Evolutionary conservation across 2,329 filamentous ascomycete genomes (phyloP).

Genomic region (Pseudopithomyces chartarum): DNA sequence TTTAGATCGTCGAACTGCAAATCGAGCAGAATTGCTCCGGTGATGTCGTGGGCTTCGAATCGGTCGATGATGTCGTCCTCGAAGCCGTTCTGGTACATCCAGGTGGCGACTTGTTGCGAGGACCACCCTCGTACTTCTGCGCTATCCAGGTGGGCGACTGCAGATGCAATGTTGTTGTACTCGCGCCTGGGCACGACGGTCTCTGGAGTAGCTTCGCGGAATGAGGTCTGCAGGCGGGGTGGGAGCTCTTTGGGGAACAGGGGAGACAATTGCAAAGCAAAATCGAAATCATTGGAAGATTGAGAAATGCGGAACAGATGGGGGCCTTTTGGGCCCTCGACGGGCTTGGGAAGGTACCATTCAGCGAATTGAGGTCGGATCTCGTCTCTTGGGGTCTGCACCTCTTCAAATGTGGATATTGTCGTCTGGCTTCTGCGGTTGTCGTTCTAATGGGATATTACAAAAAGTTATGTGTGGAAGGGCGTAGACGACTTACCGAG

Average conservation of each 20-base stretch:
- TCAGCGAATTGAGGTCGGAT: slow-evolving; percentile 67
- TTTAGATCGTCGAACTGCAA: slow-evolving; percentile 87
- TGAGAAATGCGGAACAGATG: slow-evolving; percentile 81
- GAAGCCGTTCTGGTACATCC: slow-evolving; percentile 84
- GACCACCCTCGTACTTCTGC: slow-evolving; percentile 69
- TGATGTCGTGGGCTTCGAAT: slow-evolving; percentile 92
- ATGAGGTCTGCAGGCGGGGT: slow-evolving; percentile 47
- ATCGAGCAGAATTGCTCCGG: slow-evolving; percentile 83
- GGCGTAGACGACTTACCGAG: slow-evolving; percentile 62
- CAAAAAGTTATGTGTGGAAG: slow-evolving; percentile 9
- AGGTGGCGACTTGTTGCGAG: slow-evolving; percentile 78
- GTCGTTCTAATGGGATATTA: slow-evolving; percentile 56
- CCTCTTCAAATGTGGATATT: slow-evolving; percentile 83
- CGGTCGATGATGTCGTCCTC: slow-evolving; percentile 78
- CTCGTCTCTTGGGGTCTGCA: slow-evolving; percentile 69
- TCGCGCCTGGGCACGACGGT: slow-evolving; percentile 44
- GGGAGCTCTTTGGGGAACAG: slow-evolving; percentile 68
- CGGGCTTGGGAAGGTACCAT: slow-evolving; percentile 64
- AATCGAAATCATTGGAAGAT: slow-evolving; percentile 60
- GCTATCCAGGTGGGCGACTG: slow-evolving; percentile 63
- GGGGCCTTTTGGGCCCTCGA: slow-evolving; percentile 81
- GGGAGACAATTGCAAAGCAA: slow-evolving; percentile 71
- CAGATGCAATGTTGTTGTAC: slow-evolving; percentile 59
- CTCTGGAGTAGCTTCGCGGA: slow-evolving; percentile 43
- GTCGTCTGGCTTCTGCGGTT: slow-evolving; percentile 78